A percentile compares a stretch with the other conserved stretches of the same genome.
phyloP scores from a whole-genome alignment of 495 filamentous ascomycete species.

The Aspergillus bertholletiae region DNA sequence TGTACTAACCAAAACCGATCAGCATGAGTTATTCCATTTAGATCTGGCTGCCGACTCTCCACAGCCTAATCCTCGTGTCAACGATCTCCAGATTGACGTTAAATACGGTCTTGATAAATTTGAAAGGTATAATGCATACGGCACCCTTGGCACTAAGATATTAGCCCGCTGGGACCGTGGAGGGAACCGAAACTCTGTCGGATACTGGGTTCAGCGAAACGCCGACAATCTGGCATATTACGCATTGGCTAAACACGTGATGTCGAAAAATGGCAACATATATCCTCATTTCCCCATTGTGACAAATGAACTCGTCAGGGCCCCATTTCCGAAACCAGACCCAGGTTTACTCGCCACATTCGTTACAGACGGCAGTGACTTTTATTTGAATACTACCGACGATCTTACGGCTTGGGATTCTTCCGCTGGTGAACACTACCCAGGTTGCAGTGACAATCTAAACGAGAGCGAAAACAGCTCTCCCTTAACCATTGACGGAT shows the following conservation, averaged over 20 bases:
- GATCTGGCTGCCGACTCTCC: slow-evolving; percentile 6
- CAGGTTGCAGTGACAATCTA: slow-evolving; percentile 2
- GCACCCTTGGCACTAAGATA: background rate
- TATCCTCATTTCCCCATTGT: slow-evolving; percentile 2
- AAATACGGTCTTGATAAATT: background rate
- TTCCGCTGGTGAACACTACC: background rate
- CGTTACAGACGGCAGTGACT: slow-evolving; percentile 2
- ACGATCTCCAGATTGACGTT: slow-evolving; percentile 7
- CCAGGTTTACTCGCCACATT: slow-evolving; percentile 1
- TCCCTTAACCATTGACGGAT: slow-evolving; percentile 5
- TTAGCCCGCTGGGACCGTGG: background rate
- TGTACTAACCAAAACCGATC: slow-evolving; percentile 5
- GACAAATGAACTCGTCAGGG: background rate
- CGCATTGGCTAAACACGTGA: slow-evolving; percentile 8
- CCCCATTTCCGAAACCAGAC: background rate
- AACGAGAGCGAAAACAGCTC: slow-evolving; percentile 4
- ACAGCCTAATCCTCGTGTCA: slow-evolving; percentile 2
- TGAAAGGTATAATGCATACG: background rate
- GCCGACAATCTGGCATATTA: slow-evolving; percentile 9
- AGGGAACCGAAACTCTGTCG: background rate
- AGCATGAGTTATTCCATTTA: slow-evolving; percentile 10
- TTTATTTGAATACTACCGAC: slow-evolving; percentile 7
- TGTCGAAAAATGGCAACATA: background rate
- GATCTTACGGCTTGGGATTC: slow-evolving; percentile 4
- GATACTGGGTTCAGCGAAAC: slow-evolving; percentile 8